A percentile compares a stretch with the other conserved stretches of the same genome.
These are phyloP conservation scores for Ustilago sp. DNA, from an alignment of 1,284 basidiomycete genomes.

Conservation along the genomic window DNA sequence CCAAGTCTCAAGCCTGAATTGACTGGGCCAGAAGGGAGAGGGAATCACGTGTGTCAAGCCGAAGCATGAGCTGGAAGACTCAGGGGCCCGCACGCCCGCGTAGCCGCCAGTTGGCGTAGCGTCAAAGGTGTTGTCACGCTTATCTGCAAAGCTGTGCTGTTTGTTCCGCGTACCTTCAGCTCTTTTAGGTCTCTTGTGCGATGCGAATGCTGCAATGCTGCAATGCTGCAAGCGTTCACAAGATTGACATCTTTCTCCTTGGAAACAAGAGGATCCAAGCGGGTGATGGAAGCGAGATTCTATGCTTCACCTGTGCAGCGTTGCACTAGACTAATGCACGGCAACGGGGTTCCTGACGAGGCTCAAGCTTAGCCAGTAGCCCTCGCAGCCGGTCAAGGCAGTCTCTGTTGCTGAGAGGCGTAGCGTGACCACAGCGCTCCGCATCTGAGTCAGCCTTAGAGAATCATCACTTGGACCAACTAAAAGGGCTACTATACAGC, in stretches of 20 bases:
- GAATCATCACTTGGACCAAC: neutral
- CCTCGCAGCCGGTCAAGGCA: neutral
- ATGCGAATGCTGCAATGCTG: too few species aligned
- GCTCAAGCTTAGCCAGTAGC: neutral
- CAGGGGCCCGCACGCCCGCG: neutral
- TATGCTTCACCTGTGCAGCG: neutral
- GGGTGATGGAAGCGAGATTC: too few species aligned
- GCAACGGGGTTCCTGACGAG: neutral
- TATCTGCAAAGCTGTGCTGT: too few species aligned
- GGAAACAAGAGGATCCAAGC: too few species aligned
- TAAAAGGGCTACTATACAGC: too few species aligned
- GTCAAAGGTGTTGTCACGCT: too few species aligned
- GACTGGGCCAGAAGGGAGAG: neutral
- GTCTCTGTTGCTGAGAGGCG: neutral
- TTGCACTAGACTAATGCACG: neutral
- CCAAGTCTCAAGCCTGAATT: neutral
- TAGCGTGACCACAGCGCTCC: neutral
- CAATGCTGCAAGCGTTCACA: neutral
- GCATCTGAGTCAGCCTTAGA: neutral
- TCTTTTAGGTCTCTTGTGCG: too few species aligned
- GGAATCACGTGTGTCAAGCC: neutral
- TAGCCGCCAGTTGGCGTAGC: neutral
- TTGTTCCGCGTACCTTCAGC: too few species aligned
- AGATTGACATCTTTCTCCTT: neutral
- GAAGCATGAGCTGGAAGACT: neutral